Conservation (phyloP, 306 rosid species). For the Cyamopsis tetragonoloba region DNA sequence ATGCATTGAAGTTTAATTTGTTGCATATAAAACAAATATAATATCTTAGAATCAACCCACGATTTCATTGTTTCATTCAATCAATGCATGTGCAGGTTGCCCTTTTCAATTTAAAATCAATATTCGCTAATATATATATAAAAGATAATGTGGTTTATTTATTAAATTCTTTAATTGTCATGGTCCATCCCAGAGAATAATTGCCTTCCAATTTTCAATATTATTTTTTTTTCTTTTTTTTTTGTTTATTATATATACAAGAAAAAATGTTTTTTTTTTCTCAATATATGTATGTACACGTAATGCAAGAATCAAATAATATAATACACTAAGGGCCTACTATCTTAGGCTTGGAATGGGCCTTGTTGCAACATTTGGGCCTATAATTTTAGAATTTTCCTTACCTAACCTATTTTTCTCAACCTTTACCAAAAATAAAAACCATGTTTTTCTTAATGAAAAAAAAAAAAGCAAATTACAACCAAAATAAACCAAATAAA, state of each 20-base stretch:
- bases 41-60: constrained; percentile 9
- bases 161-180: constrained; percentile 8
- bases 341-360: too few relatives aligned
- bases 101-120: not conserved
- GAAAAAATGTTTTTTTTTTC: not conserved
- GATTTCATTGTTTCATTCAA: constrained; percentile 22
- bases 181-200: constrained; percentile 18
- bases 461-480: too few relatives aligned
- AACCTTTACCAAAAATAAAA: too few relatives aligned
- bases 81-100: constrained; percentile 1
- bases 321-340: too few relatives aligned
- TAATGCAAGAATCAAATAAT: too few relatives aligned
- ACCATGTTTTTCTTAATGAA: too few relatives aligned
- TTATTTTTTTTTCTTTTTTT: not conserved
- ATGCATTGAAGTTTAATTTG: not conserved
- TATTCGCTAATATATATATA: not conserved
- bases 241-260: not conserved
- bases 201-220: constrained; percentile 2
- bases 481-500: too few relatives aligned
- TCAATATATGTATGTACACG: too few relatives aligned
- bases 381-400: too few relatives aligned
- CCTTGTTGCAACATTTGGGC: too few relatives aligned
- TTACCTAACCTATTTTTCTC: too few relatives aligned
- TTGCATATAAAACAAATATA: not conserved
- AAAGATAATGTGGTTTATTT: constrained; percentile 7